Evolutionary conservation across 164 flowering plant species (phyloP).

Genomic region (Vitis rotundifolia): DNA sequence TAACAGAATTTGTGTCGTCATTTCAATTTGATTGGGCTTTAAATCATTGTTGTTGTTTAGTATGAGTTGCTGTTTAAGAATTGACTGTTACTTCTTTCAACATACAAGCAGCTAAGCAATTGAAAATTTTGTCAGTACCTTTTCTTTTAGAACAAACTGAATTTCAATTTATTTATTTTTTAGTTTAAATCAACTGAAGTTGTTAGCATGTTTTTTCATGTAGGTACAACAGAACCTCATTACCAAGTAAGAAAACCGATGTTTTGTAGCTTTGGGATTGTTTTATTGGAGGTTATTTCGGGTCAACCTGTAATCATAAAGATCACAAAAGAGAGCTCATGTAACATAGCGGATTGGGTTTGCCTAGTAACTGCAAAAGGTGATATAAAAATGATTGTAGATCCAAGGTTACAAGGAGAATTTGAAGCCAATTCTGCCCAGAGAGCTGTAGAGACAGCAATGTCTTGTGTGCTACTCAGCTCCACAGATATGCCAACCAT

Average conservation of each 20-base stretch:
- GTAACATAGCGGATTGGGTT: constrained; percentile 33
- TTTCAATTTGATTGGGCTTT: too few species aligned
- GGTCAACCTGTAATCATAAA: constrained; percentile 24
- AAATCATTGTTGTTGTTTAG: too few species aligned
- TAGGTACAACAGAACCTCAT: constrained; percentile 10
- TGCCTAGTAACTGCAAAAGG: constrained; percentile 24
- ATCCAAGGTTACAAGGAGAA: constrained; percentile 32
- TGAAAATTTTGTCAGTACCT: too few species aligned
- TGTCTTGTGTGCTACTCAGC: constrained; percentile 26
- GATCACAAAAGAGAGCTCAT: constrained; percentile 12
- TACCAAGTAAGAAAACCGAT: constrained; percentile 37
- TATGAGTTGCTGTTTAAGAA: too few species aligned
- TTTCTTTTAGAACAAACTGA: too few species aligned
- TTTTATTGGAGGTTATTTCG: constrained; percentile 48
- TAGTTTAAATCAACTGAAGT: neutral
- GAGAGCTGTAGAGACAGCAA: constrained; percentile 47
- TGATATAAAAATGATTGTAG: constrained; percentile 34
- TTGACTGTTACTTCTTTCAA: too few species aligned
- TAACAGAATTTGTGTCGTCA: too few species aligned
- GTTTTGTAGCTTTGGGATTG: constrained; percentile 55
- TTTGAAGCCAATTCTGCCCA: constrained; percentile 30
- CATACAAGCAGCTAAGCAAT: too few species aligned
- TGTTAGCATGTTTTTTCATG: constrained; percentile 17
- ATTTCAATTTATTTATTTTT: too few species aligned
- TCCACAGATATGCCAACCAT: constrained; percentile 35